Evolutionary conservation across 192 early-diverging fungal species (phyloP), one percentile per base, ranked within the genome.

Genomic region (Coemansia sp.): DNA sequence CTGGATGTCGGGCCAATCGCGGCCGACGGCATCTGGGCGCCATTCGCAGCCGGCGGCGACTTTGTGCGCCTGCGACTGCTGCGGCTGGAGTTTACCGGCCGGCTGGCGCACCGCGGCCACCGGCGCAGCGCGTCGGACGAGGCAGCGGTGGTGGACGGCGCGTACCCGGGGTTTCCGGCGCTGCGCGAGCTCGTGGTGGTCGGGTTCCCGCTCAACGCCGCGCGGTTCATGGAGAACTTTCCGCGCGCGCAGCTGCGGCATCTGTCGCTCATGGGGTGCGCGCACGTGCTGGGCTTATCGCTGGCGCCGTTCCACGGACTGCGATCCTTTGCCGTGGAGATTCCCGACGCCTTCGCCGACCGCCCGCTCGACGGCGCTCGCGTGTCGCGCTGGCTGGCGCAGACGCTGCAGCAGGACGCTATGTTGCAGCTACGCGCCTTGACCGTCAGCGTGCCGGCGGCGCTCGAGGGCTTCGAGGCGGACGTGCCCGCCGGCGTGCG

Each of bases 1-100:
- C 52, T 76, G 22, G 73, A 70, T 10, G 62, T 76, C 23, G 73
- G 67, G 1, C 73, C 73, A 0, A 57, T 76, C 15, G 51, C 43
- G 27, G 59, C 67, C 0, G 57, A 62, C 25, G 46, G 47, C 22
- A 56, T 76, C 56, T 76, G 73, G 73, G 39, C 25, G 11, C 57
- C 63, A 3, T 76, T 76, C 22, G 17, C 24, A 23, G 17, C 8
- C 14, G 1, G 18, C 1, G 33, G 27, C 0, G 50, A 57, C 13
- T 76, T 76, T n/a, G 12, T 38, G 11, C 33, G 34, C 11, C 51
- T 76, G 46, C 63, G 63, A 7, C n/a, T 38, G 2, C 60, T 76
- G 30, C 41, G 52, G 9, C 73, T 76, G 6, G 47, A 52, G 15
- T 70, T 70, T 44, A 33, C 34, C 23, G 21, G 18, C 40, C 59